These are phyloP conservation scores for Aspergillus biplanus DNA, from an alignment of 495 filamentous ascomycete species.

Conservation along the genomic window DNA sequence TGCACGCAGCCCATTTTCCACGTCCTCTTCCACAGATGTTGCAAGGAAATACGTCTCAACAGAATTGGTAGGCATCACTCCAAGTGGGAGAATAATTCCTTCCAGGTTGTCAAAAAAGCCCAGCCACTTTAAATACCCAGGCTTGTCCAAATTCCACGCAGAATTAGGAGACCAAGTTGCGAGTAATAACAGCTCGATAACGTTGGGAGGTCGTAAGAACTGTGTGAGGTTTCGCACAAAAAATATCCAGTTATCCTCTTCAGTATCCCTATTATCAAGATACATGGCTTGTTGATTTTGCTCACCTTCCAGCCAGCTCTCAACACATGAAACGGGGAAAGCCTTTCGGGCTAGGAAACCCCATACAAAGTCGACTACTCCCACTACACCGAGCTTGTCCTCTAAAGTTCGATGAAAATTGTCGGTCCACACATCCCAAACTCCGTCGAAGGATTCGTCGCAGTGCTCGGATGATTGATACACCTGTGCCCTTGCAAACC, in stretches of 20 bases:
- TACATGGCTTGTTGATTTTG: background rate
- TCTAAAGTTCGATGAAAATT: background rate
- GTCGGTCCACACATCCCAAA: background rate
- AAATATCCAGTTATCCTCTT: background rate
- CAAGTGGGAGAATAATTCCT: background rate
- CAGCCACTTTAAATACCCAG: background rate
- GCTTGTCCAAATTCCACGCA: background rate
- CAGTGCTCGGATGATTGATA: background rate
- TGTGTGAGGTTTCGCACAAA: background rate
- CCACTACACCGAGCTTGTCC: constrained; percentile 3
- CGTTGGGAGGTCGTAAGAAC: background rate
- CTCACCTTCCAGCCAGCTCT: background rate
- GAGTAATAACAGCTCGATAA: background rate
- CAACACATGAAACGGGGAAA: background rate
- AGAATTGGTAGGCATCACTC: too few relatives aligned
- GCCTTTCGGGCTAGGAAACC: background rate
- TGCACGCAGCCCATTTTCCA: too few relatives aligned
- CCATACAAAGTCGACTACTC: constrained; percentile 14
- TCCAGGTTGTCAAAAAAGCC: background rate
- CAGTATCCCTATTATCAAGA: too few relatives aligned
- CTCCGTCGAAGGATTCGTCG: background rate
- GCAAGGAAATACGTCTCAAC: background rate
- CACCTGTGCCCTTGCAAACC: background rate
- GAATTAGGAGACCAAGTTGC: background rate
- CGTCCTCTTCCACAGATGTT: background rate